These are phyloP conservation scores for Aspergillus alliaceus DNA, from an alignment of 2,329 filamentous ascomycete genomes.

Conservation along the genomic window DNA sequence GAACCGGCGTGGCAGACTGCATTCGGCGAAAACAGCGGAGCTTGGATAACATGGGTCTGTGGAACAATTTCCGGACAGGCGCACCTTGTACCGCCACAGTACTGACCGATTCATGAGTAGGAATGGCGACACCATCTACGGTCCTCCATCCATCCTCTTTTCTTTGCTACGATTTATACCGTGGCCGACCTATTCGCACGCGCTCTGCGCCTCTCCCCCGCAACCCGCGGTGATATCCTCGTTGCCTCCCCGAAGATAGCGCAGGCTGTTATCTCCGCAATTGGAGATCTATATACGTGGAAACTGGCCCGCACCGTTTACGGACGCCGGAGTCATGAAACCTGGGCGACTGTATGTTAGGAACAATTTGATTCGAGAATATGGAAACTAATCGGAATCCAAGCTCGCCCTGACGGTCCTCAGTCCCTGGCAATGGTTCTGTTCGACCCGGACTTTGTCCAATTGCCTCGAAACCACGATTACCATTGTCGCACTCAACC, in stretches of 20 bases:
- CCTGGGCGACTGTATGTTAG: slow-evolving; percentile 66
- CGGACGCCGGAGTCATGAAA: slow-evolving; percentile 60
- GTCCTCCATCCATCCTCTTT: slow-evolving; percentile 83
- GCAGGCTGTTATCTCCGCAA: slow-evolving; percentile 75
- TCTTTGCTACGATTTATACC: slow-evolving; percentile 78
- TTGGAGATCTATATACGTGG: slow-evolving; percentile 86
- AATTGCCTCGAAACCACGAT: slow-evolving; percentile 92
- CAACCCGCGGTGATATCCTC: slow-evolving; percentile 64
- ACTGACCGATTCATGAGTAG: slow-evolving; percentile 48
- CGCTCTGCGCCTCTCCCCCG: slow-evolving; percentile 54
- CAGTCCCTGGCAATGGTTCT: slow-evolving; percentile 97
- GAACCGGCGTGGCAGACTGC: slow-evolving; percentile 91
- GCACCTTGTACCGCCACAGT: too few relatives aligned
- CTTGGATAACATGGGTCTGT: slow-evolving; percentile 94
- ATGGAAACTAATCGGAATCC: slow-evolving; percentile 19
- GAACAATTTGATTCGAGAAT: neutral
- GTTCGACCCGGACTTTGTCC: slow-evolving; percentile 87
- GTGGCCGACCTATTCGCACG: slow-evolving; percentile 58
- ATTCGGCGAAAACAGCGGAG: slow-evolving; percentile 73
- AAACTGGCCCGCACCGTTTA: slow-evolving; percentile 73
- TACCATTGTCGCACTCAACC: slow-evolving; percentile 73
- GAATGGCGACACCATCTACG: slow-evolving; percentile 90
- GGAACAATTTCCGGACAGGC: neutral
- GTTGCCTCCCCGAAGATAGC: slow-evolving; percentile 70
- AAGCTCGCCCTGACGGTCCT: slow-evolving; percentile 70